These are phyloP conservation scores for Fusarium verrucosum DNA, from an alignment of 2,329 filamentous ascomycete genomes.

Conservation along the genomic window DNA sequence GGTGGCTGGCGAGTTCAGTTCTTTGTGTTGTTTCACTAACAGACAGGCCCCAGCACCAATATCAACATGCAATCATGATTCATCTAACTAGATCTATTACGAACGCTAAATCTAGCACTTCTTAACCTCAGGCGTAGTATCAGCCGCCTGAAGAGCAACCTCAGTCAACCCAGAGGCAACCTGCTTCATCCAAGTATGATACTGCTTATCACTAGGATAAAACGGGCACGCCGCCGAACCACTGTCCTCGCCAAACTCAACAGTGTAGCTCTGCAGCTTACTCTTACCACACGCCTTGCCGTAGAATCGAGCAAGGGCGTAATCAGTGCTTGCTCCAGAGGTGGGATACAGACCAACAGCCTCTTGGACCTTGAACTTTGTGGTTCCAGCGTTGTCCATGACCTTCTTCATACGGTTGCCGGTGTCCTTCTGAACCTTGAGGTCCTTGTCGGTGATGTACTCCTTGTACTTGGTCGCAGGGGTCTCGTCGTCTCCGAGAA, in stretches of 20 bases:
- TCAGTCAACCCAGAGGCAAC: constrained; percentile 60
- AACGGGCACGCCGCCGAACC: constrained; percentile 50
- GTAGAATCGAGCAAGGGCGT: constrained; percentile 57
- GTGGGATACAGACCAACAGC: constrained; percentile 57
- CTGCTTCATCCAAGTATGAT: constrained; percentile 56
- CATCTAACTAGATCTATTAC: background rate
- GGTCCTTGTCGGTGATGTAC: constrained; percentile 54
- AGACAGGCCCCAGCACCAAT: background rate
- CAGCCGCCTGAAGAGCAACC: constrained; percentile 49
- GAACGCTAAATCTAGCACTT: constrained; percentile 16
- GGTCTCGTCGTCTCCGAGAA: constrained; percentile 51
- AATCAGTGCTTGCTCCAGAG: constrained; percentile 58
- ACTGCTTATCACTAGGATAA: constrained; percentile 56
- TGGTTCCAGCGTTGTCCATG: constrained; percentile 53
- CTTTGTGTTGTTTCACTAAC: background rate
- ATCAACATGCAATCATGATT: constrained; percentile 7
- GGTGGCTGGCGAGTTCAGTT: background rate
- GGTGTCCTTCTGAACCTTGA: constrained; percentile 46
- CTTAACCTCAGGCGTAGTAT: constrained; percentile 20
- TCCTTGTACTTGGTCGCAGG: constrained; percentile 54
- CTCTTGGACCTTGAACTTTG: constrained; percentile 52
- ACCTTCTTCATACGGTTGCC: constrained; percentile 49
- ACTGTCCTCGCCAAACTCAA: constrained; percentile 57
- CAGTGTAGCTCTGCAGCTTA: constrained; percentile 54
- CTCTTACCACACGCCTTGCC: constrained; percentile 45